Evolutionary conservation across 2,329 filamentous ascomycete species (phyloP).

Genomic region (Colletotrichum sp.): DNA sequence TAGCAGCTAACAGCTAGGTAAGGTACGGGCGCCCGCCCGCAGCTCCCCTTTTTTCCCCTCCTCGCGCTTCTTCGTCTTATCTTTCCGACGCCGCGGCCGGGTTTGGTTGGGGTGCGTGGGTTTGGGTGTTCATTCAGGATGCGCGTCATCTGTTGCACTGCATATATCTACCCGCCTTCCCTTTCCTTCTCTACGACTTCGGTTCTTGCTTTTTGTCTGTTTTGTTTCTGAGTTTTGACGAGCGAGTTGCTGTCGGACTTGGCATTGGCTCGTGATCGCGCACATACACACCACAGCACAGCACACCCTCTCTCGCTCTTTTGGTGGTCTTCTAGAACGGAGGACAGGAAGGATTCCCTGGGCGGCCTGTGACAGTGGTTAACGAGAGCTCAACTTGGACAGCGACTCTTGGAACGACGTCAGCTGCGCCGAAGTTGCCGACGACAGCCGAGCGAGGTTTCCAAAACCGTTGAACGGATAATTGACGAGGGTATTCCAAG

Average conservation of each 20-base stretch:
- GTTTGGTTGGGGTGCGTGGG: neutral
- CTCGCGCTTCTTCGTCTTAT: neutral
- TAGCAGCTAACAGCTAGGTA: neutral
- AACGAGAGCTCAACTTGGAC: neutral
- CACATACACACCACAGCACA: neutral
- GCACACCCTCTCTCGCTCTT: neutral
- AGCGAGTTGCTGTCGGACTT: neutral
- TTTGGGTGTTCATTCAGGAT: neutral
- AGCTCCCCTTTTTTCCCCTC: neutral
- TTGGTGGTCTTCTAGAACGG: neutral
- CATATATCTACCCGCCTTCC: neutral
- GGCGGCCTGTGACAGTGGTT: neutral
- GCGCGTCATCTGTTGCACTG: constrained; percentile 9
- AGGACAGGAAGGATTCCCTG: neutral
- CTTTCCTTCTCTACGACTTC: neutral
- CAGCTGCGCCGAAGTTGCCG: neutral
- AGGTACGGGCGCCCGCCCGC: neutral
- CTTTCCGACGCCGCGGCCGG: neutral
- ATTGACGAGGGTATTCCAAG: neutral
- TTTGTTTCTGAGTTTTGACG: neutral
- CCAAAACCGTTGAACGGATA: neutral
- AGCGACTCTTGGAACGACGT: neutral
- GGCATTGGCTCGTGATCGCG: neutral
- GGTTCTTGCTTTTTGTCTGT: neutral
- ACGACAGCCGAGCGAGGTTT: neutral